Base-by-base conservation (phyloP, 2,329 filamentous ascomycete genomes). In the Xylariales sp. region DNA sequence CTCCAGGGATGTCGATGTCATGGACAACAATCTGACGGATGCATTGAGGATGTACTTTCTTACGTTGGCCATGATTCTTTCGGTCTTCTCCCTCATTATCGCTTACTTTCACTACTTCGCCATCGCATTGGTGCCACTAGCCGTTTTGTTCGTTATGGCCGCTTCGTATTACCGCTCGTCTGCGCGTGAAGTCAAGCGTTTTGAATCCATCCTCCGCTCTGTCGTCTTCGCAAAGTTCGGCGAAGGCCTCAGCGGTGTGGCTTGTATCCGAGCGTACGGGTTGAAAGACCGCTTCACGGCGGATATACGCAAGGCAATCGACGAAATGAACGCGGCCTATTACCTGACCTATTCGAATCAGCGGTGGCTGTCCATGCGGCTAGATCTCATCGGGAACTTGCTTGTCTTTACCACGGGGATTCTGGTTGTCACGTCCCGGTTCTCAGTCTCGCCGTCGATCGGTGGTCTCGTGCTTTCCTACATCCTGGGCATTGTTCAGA, bases 341-440 rank as follows among this genome's bases (percentile, higher is more conserved):
- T 98, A 88, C 61, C 74, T 97, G 25, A 97, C 91, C 0, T 97
- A 94, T 59, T 86, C 88, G 4, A 97, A 96, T 58, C 91, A 97
- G 66, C 79, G 93, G 28, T 98, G 91, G 91, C 73, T 97, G 12
- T 88, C 86, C 7, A 70, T 90, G 3, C 82, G 93, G 4, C 74
- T 97, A 2, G 93, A 97, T 59, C 69, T 82, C 27, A 87, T 97
- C 40, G 88, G 89, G 15, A 90, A 86, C 47, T 56, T 86, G 11
- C 74, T 98, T 3, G 88, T 97, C 12, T 93, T 97, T 57, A 85
- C 84, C 0, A 88, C 85, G 1, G 88, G 88, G 38, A 90, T 97
- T 45, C 70, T 98, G 14, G 90, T 97, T 25, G 88, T 96, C 20
- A 96, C 91, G 0, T 90, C 86, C 18, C 83, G 90, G 14, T 95